Base-by-base conservation (phyloP, 2,329 filamentous ascomycete species). In the Fusarium miscanthi region DNA sequence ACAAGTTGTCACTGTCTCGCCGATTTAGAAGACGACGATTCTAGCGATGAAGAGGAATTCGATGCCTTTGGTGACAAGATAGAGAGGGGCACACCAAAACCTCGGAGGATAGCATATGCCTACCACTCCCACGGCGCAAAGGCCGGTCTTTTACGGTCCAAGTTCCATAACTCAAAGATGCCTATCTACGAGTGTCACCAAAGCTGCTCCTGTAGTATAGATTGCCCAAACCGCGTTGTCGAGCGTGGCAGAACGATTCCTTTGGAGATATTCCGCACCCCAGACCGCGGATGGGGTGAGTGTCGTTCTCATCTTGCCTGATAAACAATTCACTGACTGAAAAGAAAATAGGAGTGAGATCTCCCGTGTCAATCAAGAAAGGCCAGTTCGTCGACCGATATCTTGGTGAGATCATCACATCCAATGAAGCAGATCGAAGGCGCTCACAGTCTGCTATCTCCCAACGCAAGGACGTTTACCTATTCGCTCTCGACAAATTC, bases 401-500 rank as follows among this genome's bases (percentile, higher is more conserved):
- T 77, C 86, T 94, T 12, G 93, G 94, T 17, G 90, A 93, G 78
- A 84, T 92, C 63, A 90, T 93, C 74, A 91, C 89, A 3, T 84
- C 86, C 0, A 74, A 80, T 5, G 90, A 95, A 81, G 92, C 93
- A 0, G 86, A 90, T 21, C 83, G 84, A 4, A 90, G 94, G 6
- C 91, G 93, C 11, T 82, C 84, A 3, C 81, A 84, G 1, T 87
- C 89, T 5, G 83, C 85, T 35, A 81, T 88, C 6, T 87, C 87
- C 0, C 85, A 88, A 65, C 85, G 86, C n/a, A 95, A 95, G 75
- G 90, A 93, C 27, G 90, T 92, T 1, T 96, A 96, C 74, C 86
- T 96, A 3, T 96, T 95, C 80, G 90, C 88, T 2, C 88, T 97
- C 3, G 94, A 97, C 84, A 96, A 96, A 78, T 95, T 95, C 78